Evolutionary conservation across 139 green algal species (phyloP).

Genomic region (Chlamydomonas schloesseri): DNA sequence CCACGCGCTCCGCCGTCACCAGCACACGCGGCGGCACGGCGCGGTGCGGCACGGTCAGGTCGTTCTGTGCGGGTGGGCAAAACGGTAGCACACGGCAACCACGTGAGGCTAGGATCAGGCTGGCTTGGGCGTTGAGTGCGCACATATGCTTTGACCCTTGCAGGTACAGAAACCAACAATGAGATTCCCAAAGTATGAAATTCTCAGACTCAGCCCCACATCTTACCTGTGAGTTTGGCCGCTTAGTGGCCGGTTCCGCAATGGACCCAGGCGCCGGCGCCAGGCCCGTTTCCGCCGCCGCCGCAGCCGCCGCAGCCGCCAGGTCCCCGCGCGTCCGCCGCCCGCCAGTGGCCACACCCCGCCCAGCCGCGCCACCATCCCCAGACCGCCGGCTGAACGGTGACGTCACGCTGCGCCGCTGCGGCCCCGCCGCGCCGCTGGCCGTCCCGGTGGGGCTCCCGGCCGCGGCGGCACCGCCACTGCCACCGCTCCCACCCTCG

Average conservation of each 20-base stretch:
- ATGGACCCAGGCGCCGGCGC: slow-evolving; percentile 30
- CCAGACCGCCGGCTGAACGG: background rate
- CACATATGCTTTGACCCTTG: too few relatives aligned
- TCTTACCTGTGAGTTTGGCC: slow-evolving; percentile 5
- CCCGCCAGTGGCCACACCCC: background rate
- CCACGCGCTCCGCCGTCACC: slow-evolving; percentile 2
- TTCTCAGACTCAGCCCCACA: background rate
- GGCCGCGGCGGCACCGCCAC: too few relatives aligned
- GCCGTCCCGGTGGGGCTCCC: too few relatives aligned
- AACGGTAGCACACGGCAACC: background rate
- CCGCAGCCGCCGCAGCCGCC: slow-evolving; percentile 28
- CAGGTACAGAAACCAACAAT: background rate
- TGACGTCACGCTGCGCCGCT: background rate
- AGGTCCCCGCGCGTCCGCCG: slow-evolving; percentile 29
- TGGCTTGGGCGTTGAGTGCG: background rate
- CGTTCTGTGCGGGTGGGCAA: background rate
- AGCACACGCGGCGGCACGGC: too few relatives aligned
- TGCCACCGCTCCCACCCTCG: too few relatives aligned
- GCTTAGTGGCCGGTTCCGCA: slow-evolving; percentile 20
- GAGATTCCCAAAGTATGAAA: background rate
- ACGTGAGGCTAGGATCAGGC: background rate
- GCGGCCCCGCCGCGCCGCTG: too few relatives aligned
- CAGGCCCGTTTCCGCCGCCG: slow-evolving; percentile 15
- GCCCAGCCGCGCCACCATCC: too few relatives aligned
- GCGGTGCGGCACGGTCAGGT: too few relatives aligned